These are phyloP conservation scores for Ceratobasidium sp. DNA, from an alignment of 1,284 basidiomycete genomes.

Conservation along the genomic window DNA sequence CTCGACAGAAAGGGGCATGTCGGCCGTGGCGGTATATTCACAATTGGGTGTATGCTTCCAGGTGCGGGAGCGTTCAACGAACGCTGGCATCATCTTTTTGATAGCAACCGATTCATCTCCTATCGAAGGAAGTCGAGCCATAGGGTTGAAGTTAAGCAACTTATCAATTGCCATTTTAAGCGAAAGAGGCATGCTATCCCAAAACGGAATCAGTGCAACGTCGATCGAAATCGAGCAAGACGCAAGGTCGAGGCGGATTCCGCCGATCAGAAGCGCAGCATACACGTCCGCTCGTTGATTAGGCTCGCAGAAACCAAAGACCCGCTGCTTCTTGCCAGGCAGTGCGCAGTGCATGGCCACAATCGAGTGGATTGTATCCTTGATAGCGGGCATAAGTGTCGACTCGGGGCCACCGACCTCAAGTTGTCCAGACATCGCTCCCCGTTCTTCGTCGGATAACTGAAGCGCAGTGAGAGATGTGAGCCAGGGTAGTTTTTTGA, in stretches of 20 bases:
- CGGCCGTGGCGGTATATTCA: background rate
- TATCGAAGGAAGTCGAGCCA: background rate
- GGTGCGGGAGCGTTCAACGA: constrained; percentile 22
- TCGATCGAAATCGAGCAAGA: background rate
- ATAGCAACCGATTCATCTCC: constrained; percentile 9
- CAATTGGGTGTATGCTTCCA: constrained; percentile 30
- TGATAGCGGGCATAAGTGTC: background rate
- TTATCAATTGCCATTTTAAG: background rate
- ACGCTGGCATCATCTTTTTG: constrained; percentile 11
- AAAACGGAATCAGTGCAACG: background rate
- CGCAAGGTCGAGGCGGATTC: background rate
- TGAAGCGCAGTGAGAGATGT: no score
- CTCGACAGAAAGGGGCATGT: constrained; percentile 4
- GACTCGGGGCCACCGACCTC: background rate
- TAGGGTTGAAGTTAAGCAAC: background rate
- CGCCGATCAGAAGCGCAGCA: constrained; percentile 2
- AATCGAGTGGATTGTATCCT: constrained; percentile 15
- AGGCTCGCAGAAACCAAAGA: constrained; percentile 1
- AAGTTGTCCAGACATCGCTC: constrained; percentile 40
- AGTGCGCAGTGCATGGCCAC: background rate
- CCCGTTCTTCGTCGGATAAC: constrained; percentile 52
- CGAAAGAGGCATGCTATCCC: background rate
- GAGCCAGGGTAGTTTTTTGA: constrained; percentile 17
- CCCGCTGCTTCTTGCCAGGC: background rate
- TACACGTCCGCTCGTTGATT: background rate